Conservation (phyloP, 2,329 filamentous ascomycete genomes). For the Clonostachys rhizophaga region DNA sequence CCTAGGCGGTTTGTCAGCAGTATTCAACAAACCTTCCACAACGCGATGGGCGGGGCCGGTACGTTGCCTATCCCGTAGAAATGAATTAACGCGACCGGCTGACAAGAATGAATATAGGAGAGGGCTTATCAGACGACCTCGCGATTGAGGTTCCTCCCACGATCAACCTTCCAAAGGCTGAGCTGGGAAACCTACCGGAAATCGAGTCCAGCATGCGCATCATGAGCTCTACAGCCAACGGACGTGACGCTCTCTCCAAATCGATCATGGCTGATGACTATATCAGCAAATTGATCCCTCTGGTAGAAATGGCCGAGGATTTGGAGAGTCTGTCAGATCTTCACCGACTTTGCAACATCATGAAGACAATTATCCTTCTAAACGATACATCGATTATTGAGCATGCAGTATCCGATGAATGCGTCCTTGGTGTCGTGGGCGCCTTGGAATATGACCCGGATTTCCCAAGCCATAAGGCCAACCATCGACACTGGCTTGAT, state of each 20-base stretch:
- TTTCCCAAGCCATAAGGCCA: slow-evolving; percentile 95
- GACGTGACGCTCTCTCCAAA: slow-evolving; percentile 83
- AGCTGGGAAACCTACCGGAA: slow-evolving; percentile 77
- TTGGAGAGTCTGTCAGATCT: slow-evolving; percentile 82
- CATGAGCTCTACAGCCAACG: slow-evolving; percentile 67
- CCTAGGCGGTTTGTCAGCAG: slow-evolving; percentile 84
- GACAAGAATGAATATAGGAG: slow-evolving; percentile 49
- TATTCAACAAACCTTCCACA: slow-evolving; percentile 70
- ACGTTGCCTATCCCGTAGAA: slow-evolving; percentile 13
- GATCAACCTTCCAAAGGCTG: slow-evolving; percentile 72
- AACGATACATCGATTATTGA: slow-evolving; percentile 97
- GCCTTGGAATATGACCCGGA: slow-evolving; percentile 97
- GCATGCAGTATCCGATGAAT: slow-evolving; percentile 83
- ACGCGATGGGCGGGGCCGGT: slow-evolving; percentile 59
- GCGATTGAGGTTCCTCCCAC: slow-evolving; percentile 68
- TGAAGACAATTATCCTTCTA: slow-evolving; percentile 91
- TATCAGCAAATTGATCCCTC: slow-evolving; percentile 77
- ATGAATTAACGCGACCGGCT: slow-evolving; percentile 9
- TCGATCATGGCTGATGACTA: slow-evolving; percentile 83
- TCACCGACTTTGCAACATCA: slow-evolving; percentile 92
- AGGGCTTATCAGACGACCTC: slow-evolving; percentile 81
- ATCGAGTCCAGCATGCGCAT: slow-evolving; percentile 81
- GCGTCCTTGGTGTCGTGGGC: slow-evolving; percentile 87
- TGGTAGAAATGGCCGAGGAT: slow-evolving; percentile 87
- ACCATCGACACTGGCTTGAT: slow-evolving; percentile 88